Base-by-base conservation (phyloP, 331 rosid species). In the Cydonia oblonga region DNA sequence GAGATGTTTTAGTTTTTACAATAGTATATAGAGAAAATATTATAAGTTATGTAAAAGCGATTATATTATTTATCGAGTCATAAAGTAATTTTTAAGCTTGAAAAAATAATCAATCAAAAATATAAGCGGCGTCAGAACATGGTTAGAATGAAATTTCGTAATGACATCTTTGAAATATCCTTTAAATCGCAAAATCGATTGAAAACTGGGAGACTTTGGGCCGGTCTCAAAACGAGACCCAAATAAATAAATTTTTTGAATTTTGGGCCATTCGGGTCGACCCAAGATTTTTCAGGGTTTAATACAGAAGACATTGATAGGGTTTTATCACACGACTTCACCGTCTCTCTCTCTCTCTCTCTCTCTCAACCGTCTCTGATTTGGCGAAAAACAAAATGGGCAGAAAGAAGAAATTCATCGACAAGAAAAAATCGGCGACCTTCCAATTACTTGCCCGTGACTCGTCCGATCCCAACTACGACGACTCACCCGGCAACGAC, bases 401-500 rank as follows among this genome's bases (percentile, higher is more conserved):
- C 38, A 33, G 38, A 71, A 89, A 85, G 82, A 88, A 90, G 91
- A 85, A 90, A 68, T 95, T 91, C 78, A 84, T 95, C 59, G 89
- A 95, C 84, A 93, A 88, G 84, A 93, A 89, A 30, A 93, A 80
- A 20, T 77, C 98, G 0, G 86, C 83, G 0, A 95, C 98, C 0
- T 95, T 89, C 80, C 96, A 89, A 38, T 83, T 89, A 62, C 60
- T 91, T 11, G 84, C 97, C 4, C 97, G 96, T 3, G 97, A 95
- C 73, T 84, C 96, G 6, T 82, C 96, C 6, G 97, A 91, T 77
- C 96, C 98, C 32, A 75, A 64, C 52, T 86, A 77, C 70, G 81
- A 83, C 28, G 70, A 77, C 59, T 72, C 87, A 1, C 85, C 89
- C 3, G 93, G 87, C 56, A 69, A 76, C 29, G 99, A 91, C 72